phyloP scores from a whole-genome alignment of 352 stramenopile genomes.

The Pythium pectinolyticum region DNA sequence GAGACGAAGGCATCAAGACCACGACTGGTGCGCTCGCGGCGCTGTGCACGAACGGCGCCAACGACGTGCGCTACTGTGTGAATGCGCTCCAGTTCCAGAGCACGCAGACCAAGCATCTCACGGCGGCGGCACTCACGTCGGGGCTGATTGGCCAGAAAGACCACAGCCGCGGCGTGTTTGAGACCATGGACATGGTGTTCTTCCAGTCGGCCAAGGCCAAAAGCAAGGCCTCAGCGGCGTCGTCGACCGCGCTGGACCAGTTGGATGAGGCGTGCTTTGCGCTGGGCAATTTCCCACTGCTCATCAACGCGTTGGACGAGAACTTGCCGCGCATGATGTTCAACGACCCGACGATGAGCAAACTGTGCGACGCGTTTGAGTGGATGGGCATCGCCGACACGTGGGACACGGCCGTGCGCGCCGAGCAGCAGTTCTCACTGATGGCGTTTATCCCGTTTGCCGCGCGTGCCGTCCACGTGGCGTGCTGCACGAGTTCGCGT shows the following conservation, averaged over 20 bases:
- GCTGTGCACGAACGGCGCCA: slow-evolving; percentile 65
- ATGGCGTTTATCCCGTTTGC: slow-evolving; percentile 70
- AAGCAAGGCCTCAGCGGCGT: no score
- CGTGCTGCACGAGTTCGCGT: slow-evolving; percentile 74
- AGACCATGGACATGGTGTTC: slow-evolving; percentile 74
- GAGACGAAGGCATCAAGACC: slow-evolving; percentile 83
- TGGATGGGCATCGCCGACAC: slow-evolving; percentile 82
- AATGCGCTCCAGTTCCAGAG: slow-evolving; percentile 96
- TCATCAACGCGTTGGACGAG: slow-evolving; percentile 88
- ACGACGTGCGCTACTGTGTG: slow-evolving; percentile 95
- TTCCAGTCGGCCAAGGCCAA: slow-evolving; percentile 58
- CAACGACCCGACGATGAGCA: slow-evolving; percentile 89
- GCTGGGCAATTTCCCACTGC: slow-evolving; percentile 74
- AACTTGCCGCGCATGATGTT: slow-evolving; percentile 88
- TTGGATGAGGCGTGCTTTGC: slow-evolving; percentile 71
- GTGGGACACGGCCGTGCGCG: slow-evolving; percentile 56
- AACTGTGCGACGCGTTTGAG: slow-evolving; percentile 77
- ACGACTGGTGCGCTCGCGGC: slow-evolving; percentile 63
- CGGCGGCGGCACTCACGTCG: slow-evolving; percentile 27
- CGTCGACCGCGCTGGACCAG: slow-evolving; percentile 33
- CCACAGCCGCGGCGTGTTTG: slow-evolving; percentile 56
- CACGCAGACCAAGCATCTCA: slow-evolving; percentile 38
- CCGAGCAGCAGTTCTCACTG: slow-evolving; percentile 77
- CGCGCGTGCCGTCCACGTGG: slow-evolving; percentile 61
- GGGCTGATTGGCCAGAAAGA: slow-evolving; percentile 61